Conservation (phyloP, 176 grass and related monocot species). For the Calamus simplicifolius region DNA sequence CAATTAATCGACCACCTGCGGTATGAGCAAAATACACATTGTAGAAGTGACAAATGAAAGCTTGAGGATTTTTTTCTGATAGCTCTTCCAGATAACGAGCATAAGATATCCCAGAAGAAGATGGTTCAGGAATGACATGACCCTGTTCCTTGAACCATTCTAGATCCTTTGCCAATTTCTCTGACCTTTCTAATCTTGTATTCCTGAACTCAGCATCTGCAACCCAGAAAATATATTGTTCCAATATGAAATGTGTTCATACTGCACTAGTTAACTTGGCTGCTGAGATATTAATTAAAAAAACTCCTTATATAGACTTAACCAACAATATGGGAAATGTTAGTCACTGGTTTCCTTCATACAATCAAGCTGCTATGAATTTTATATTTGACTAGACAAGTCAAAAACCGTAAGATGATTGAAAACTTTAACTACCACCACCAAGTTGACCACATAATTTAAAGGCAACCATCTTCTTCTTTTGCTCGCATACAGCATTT, state of each 20-base stretch:
- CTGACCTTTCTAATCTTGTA: conserved; percentile 92
- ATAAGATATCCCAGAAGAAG: conserved; percentile 57
- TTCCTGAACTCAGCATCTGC: conserved; percentile 77
- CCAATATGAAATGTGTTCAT: background rate
- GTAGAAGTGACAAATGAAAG: conserved; percentile 97
- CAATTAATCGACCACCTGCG: conserved; percentile 92
- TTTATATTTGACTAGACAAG: too few species aligned
- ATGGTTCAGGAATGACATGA: conserved; percentile 71
- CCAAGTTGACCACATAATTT: too few species aligned
- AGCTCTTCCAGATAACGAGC: conserved; percentile 67
- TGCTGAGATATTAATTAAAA: too few species aligned
- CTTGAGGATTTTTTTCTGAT: conserved; percentile 78
- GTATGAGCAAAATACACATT: conserved; percentile 92
- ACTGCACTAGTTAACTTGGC: too few species aligned
- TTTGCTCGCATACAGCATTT: too few species aligned
- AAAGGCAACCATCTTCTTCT: too few species aligned
- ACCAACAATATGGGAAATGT: too few species aligned
- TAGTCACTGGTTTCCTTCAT: too few species aligned
- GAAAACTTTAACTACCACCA: too few species aligned
- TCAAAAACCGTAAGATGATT: too few species aligned
- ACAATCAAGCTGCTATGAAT: too few species aligned
- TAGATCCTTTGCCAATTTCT: conserved; percentile 70
- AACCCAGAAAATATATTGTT: conserved; percentile 7
- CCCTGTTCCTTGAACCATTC: conserved; percentile 84
- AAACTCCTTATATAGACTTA: too few species aligned